These are phyloP conservation scores for Biscogniauxia mediterranea DNA, from an alignment of 2,329 filamentous ascomycete species.

Conservation along the genomic window DNA sequence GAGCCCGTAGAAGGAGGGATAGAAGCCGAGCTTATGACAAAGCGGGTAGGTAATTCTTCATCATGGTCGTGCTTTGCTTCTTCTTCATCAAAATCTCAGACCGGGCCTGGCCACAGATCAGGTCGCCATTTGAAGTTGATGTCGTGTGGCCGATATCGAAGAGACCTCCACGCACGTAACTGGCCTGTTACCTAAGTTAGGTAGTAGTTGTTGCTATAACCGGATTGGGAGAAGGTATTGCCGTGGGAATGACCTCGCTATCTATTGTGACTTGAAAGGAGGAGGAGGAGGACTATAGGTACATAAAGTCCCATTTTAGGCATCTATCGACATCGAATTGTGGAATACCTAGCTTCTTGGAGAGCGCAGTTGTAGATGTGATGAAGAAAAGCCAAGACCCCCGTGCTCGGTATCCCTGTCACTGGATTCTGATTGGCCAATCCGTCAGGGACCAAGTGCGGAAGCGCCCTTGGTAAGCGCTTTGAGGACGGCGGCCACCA, in stretches of 20 bases:
- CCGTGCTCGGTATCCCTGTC: not conserved
- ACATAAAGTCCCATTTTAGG: not conserved
- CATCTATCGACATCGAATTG: not conserved
- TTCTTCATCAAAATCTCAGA: not conserved
- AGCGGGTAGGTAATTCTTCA: not conserved
- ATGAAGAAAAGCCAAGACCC: not conserved
- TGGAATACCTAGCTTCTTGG: not conserved
- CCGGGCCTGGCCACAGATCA: not conserved
- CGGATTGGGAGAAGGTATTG: too few species aligned
- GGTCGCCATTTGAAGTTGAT: not conserved
- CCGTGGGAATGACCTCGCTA: not conserved
- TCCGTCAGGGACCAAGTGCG: constrained; percentile 8
- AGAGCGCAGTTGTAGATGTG: not conserved
- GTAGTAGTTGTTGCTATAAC: not conserved
- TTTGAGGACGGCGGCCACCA: constrained; percentile 20
- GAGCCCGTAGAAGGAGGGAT: not conserved
- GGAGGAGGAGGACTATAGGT: not conserved
- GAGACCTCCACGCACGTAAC: not conserved
- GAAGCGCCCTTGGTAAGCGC: constrained; percentile 28
- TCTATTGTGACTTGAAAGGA: not conserved
- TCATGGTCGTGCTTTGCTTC: not conserved
- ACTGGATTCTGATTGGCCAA: constrained; percentile 14
- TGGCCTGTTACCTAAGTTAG: not conserved
- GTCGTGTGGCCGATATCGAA: not conserved
- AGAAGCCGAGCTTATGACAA: not conserved